These are phyloP conservation scores for Psilocybe sp. DNA, from an alignment of 768 basidiomycete species.

Conservation along the genomic window DNA sequence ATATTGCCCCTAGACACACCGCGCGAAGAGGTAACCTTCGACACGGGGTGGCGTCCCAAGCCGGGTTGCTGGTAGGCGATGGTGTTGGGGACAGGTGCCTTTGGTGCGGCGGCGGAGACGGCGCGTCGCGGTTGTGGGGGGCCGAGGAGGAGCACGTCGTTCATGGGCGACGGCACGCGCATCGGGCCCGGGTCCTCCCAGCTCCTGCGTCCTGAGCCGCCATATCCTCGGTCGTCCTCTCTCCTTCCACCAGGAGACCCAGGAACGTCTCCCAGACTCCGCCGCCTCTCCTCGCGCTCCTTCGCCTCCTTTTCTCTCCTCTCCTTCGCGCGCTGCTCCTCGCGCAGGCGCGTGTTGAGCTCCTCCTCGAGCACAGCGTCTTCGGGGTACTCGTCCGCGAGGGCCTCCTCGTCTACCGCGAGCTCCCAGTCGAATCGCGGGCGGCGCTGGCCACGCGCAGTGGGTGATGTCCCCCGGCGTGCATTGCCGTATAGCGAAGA, in stretches of 20 bases:
- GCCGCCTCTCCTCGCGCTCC: too few species aligned
- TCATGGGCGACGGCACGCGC: not conserved
- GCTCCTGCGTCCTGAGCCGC: too few species aligned
- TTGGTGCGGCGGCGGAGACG: not conserved
- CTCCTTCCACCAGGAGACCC: too few species aligned
- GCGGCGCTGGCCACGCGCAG: slow-evolving; percentile 7
- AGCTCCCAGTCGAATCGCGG: slow-evolving; percentile 21
- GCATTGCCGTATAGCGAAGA: not conserved
- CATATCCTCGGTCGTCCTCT: too few species aligned
- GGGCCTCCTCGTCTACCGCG: slow-evolving; percentile 25
- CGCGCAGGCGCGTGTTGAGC: not conserved
- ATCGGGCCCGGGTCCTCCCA: not conserved
- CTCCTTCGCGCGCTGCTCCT: too few species aligned
- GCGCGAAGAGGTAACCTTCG: too few species aligned
- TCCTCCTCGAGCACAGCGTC: slow-evolving; percentile 12
- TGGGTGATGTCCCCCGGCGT: not conserved
- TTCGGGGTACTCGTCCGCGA: slow-evolving; percentile 19
- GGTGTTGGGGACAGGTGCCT: too few species aligned
- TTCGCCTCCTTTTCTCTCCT: too few species aligned
- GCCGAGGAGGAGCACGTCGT: not conserved
- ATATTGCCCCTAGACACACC: too few species aligned
- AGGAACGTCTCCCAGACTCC: too few species aligned
- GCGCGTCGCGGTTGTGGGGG: not conserved
- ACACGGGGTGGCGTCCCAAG: too few species aligned
- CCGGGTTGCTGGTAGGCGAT: too few species aligned